Conservation (phyloP, 768 basidiomycete genomes). For the Asterophora lycoperdoides region DNA sequence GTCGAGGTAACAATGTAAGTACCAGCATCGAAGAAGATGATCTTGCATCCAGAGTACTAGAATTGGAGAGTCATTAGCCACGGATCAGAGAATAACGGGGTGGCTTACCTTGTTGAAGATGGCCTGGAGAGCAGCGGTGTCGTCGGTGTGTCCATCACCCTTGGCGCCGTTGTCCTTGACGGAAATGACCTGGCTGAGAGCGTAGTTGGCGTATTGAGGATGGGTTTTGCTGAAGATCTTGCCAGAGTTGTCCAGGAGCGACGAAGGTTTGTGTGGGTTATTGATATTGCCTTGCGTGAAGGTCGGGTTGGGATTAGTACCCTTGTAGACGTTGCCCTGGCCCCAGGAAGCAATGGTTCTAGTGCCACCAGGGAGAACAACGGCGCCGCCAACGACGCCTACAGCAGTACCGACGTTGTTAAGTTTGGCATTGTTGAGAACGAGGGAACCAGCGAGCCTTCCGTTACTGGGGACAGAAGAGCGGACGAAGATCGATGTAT, state of each 20-base stretch:
- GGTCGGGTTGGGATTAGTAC: slow-evolving; percentile 35
- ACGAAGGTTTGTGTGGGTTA: slow-evolving; percentile 48
- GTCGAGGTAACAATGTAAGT: slow-evolving; percentile 53
- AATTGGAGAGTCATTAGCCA: not conserved
- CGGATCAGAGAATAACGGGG: not conserved
- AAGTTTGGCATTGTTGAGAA: slow-evolving; percentile 61
- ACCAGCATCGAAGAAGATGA: slow-evolving; percentile 78
- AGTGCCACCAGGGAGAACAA: slow-evolving; percentile 56
- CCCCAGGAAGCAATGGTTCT: slow-evolving; percentile 67
- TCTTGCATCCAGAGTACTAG: slow-evolving; percentile 67
- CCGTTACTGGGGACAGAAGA: slow-evolving; percentile 44
- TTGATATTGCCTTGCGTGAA: slow-evolving; percentile 52
- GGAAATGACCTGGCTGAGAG: slow-evolving; percentile 63
- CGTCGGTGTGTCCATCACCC: slow-evolving; percentile 75
- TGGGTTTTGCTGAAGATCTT: slow-evolving; percentile 58
- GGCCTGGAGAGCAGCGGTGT: slow-evolving; percentile 62
- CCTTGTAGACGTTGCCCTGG: slow-evolving; percentile 70
- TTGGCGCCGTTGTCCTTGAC: slow-evolving; percentile 66
- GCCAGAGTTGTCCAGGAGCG: slow-evolving; percentile 53
- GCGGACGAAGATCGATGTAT: slow-evolving; percentile 61
- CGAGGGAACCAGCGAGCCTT: slow-evolving; percentile 52
- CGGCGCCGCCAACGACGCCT: slow-evolving; percentile 46
- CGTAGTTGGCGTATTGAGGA: slow-evolving; percentile 65
- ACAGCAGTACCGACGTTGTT: slow-evolving; percentile 60
- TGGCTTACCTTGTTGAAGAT: slow-evolving; percentile 51